Percentiles rank a stretch among this genome's conserved stretches.
These are phyloP conservation scores for Aspergillus bombycis DNA, from an alignment of 2,329 filamentous ascomycete genomes.

Conservation along the genomic window DNA sequence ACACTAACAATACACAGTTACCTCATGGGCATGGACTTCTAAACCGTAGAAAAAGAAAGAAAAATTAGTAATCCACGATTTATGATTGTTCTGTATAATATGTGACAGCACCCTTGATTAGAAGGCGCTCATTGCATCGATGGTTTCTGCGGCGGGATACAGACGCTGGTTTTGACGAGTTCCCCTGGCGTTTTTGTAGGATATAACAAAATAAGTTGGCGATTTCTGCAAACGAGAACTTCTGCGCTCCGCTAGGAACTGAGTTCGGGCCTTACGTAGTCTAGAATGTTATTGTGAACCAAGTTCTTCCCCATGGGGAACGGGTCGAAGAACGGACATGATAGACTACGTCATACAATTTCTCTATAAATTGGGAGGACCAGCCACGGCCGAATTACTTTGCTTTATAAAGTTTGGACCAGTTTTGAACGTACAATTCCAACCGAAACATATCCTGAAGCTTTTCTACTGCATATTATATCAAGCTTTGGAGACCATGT, in stretches of 20 bases:
- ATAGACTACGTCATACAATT: slow-evolving; percentile 17
- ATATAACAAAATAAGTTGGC: background rate
- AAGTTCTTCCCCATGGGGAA: slow-evolving; percentile 3
- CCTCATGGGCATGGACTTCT: slow-evolving; percentile 78
- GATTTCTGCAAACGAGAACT: background rate
- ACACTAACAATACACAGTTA: slow-evolving; percentile 50
- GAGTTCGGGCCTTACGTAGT: background rate
- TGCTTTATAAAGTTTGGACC: background rate
- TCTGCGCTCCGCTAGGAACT: background rate
- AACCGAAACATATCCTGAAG: background rate
- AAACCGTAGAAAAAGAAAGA: slow-evolving; percentile 12
- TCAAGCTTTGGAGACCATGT: slow-evolving; percentile 42
- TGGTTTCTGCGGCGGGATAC: background rate
- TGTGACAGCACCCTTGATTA: slow-evolving; percentile 9
- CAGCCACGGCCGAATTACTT: background rate
- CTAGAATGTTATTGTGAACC: background rate
- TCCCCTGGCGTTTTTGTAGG: background rate
- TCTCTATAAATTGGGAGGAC: background rate
- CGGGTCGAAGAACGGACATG: background rate
- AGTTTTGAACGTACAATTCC: background rate
- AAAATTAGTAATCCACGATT: slow-evolving; percentile 27
- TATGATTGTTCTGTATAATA: slow-evolving; percentile 32
- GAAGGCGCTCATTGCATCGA: slow-evolving; percentile 1
- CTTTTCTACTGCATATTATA: background rate
- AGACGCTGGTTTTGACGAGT: background rate